Base-by-base conservation (phyloP, 169 alveolate genomes). In the Theileria orientalis region DNA sequence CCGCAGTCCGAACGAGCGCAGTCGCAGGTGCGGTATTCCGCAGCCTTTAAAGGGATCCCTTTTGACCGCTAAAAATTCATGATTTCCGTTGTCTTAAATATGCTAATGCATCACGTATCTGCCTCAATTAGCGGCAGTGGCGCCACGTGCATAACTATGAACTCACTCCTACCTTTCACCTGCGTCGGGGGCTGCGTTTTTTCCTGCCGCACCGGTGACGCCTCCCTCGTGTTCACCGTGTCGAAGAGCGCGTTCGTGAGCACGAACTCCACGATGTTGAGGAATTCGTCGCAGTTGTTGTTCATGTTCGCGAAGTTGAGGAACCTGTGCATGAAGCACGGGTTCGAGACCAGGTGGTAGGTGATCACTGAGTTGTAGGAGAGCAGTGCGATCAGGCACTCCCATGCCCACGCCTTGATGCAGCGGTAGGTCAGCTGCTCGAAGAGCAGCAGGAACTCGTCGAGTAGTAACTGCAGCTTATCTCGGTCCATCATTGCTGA, bases 291-390 rank as follows among this genome's bases (percentile, higher is more conserved):
- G 2, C 54, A 37, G 41, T 74, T 82, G 23, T 77, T 77, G 3
- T 68, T 27, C 57, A 59, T 41, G 0, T 37, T 30, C 11, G 89
- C 59, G 63, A 63, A 29, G 41, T 73, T 73, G 6, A 82, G 47
- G 60, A 82, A 82, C 29, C 89, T 60, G 46, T 82, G 89, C 84
- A 82, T 74, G 25, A 47, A 69, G 47, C 46, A 51, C 25, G 89
- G 89, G 35, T 42, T 64, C 21, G 85, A 57, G 32, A 82, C 9
- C 37, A 82, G 1, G 37, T 82, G 89, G 49, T 33, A 57, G 1
- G 89, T n/a, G 1, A 82, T 16, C 14, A 67, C 67, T 33, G 76
- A 60, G 42, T 82, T 82, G 61, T 73, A 73, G 27, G 84, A 37
- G 37, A 27, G 33, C 78, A 82, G 37, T 2, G 85, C 89, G 19